Evolutionary conservation across 805 yeast species (phyloP).

Genomic region (Zygoascus ofunaensis): DNA sequence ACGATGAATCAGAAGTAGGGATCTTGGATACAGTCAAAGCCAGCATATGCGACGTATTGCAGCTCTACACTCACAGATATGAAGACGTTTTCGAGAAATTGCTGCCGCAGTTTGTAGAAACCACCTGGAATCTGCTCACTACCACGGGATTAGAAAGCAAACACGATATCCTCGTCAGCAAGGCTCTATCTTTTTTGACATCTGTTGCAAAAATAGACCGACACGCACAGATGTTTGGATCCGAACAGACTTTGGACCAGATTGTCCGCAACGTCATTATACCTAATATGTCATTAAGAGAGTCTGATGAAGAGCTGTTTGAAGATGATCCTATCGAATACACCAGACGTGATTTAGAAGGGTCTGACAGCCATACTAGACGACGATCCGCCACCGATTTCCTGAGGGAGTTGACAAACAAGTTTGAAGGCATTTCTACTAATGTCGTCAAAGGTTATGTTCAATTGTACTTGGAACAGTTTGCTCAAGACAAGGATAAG

Average conservation of each 20-base stretch:
- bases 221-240: conserved; percentile 53
- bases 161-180: conserved; percentile 76
- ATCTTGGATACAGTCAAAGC: conserved; percentile 65
- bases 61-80: conserved; percentile 80
- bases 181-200: conserved; percentile 71
- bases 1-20: conserved; percentile 60
- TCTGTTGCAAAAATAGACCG: conserved; percentile 65
- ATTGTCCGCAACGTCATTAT: conserved; percentile 74
- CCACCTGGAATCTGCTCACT: conserved; percentile 70
- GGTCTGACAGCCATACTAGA: conserved; percentile 87
- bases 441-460: conserved; percentile 66
- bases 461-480: conserved; percentile 50
- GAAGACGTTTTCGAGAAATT: conserved; percentile 83
- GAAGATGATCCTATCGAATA: conserved; percentile 96
- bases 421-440: conserved; percentile 66
- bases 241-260: conserved; percentile 56
- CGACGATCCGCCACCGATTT: conserved; percentile 91
- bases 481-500: conserved; percentile 32
- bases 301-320: conserved; percentile 81
- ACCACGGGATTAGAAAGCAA: conserved; percentile 61
- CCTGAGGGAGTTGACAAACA: conserved; percentile 73
- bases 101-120: conserved; percentile 68
- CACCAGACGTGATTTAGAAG: conserved; percentile 89
- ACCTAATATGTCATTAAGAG: conserved; percentile 82
- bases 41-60: conserved; percentile 73